Evolutionary conservation across 2,329 filamentous ascomycete species (phyloP).

Genomic region (Cladosporium phlei): DNA sequence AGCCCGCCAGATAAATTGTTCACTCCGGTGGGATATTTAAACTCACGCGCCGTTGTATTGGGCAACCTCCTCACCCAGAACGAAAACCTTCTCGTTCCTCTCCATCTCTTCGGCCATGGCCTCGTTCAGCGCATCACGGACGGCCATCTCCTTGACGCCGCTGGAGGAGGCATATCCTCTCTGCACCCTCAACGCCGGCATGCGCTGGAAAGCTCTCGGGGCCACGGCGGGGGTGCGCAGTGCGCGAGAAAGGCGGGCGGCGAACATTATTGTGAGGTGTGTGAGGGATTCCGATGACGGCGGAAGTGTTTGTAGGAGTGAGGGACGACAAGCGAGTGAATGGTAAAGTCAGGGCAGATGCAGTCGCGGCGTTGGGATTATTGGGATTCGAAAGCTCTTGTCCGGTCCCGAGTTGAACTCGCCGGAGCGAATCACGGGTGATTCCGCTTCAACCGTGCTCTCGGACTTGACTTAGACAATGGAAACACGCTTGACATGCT

Average conservation of each 20-base stretch:
- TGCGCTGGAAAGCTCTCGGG: slow-evolving; percentile 49
- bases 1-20: no score
- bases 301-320: background rate
- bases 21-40: no score
- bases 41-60: slow-evolving; percentile 94
- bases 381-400: background rate
- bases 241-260: slow-evolving; percentile 59
- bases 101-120: slow-evolving; percentile 97
- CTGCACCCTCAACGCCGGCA: slow-evolving; percentile 42
- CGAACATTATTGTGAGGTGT: slow-evolving; percentile 47
- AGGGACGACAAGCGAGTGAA: slow-evolving; percentile 9
- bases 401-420: no score
- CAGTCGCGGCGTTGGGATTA: background rate
- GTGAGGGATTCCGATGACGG: background rate
- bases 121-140: slow-evolving; percentile 96
- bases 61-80: slow-evolving; percentile 95
- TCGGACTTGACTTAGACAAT: no score
- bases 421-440: no score
- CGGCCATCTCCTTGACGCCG: slow-evolving; percentile 86
- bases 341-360: no score
- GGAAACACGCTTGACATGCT: no score
- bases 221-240: slow-evolving; percentile 49
- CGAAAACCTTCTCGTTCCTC: slow-evolving; percentile 87
- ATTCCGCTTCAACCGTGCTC: no score
- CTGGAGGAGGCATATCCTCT: slow-evolving; percentile 54